Conservation (phyloP, 768 basidiomycete genomes). For the Tephrocybe sp. region DNA sequence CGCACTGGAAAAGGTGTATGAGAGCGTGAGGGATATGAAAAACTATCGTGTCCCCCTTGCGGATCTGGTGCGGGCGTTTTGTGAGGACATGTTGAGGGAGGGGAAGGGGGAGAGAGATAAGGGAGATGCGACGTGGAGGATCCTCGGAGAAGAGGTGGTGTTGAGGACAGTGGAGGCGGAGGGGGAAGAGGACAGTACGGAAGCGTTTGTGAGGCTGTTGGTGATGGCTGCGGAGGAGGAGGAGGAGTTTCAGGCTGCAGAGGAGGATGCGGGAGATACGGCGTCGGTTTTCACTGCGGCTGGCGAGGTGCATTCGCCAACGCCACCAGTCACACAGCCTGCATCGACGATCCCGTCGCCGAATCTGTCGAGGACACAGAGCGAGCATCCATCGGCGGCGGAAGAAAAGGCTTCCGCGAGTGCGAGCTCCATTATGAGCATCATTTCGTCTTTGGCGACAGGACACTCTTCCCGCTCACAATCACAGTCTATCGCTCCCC, state of each 20-base stretch:
- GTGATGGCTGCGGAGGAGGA: conserved; percentile 35
- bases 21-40: conserved; percentile 68
- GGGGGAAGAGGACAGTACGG: conserved; percentile 14
- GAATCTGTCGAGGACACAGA: conserved; percentile 55
- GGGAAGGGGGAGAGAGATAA: conserved; percentile 31
- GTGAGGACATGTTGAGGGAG: conserved; percentile 25
- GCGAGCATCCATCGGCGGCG: conserved; percentile 44
- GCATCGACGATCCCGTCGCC: conserved; percentile 46
- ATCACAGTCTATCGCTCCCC: conserved; percentile 53
- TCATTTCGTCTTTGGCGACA: conserved; percentile 61
- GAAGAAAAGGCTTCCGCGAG: conserved; percentile 39
- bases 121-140: conserved; percentile 50
- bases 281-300: conserved; percentile 34
- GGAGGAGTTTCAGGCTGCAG: conserved; percentile 27
- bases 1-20: conserved; percentile 57
- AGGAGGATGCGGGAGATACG: conserved; percentile 44
- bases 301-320: conserved; percentile 29
- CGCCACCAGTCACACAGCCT: conserved; percentile 18
- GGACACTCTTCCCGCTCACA: conserved; percentile 57
- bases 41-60: conserved; percentile 56
- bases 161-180: conserved; percentile 46
- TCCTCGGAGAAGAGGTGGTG: conserved; percentile 71
- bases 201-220: conserved; percentile 40
- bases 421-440: conserved; percentile 63
- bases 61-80: conserved; percentile 53